A percentile compares a stretch with the other conserved stretches of the same genome.
phyloP scores from a whole-genome alignment of 2,329 filamentous ascomycete genomes.

The Fusarium camptoceras region DNA sequence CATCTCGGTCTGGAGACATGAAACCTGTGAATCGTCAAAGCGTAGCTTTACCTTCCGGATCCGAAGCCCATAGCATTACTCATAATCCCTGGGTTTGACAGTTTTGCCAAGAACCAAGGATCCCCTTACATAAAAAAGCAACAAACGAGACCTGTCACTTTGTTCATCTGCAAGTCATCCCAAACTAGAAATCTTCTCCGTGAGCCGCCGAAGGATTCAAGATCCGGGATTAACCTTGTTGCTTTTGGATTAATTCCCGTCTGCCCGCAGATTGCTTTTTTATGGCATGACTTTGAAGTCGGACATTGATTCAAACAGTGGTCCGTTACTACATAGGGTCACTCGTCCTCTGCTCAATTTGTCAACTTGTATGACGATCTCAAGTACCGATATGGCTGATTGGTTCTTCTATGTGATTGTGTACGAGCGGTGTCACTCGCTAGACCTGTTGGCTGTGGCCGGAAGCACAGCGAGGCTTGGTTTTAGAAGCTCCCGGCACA shows the following conservation, averaged over 20 bases:
- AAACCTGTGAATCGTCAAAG: neutral
- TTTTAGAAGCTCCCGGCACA: neutral
- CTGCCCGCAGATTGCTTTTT: neutral
- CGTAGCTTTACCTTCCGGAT: neutral
- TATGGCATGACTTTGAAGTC: neutral
- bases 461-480: neutral
- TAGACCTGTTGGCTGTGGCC: neutral
- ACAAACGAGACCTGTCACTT: neutral
- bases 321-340: no score
- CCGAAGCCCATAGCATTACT: neutral
- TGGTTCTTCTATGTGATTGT: neutral
- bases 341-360: neutral
- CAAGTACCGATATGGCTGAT: neutral
- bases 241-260: neutral
- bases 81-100: neutral
- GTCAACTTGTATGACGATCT: neutral
- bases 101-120: neutral
- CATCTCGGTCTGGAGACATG: neutral
- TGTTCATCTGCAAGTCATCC: neutral
- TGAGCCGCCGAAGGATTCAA: neutral
- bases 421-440: neutral
- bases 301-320: no score
- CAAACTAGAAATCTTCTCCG: neutral
- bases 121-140: neutral
- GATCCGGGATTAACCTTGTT: neutral